A percentile compares a stretch with the other conserved stretches of the same genome.
phyloP scores from a whole-genome alignment of 2,329 filamentous ascomycete species.

The Botrytis byssoidea region DNA sequence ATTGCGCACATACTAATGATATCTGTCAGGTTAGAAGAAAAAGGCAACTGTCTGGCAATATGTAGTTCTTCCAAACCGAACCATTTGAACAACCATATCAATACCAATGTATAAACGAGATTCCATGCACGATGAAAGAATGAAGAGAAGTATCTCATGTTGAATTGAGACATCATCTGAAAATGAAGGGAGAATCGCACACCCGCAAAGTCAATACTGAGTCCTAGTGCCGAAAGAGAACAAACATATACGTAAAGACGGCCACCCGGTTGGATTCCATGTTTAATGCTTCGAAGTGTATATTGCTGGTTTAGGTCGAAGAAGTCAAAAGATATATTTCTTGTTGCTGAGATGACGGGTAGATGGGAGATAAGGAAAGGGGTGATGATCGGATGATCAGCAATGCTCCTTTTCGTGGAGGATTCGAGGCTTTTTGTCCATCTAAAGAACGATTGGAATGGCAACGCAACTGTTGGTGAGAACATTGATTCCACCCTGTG shows the following conservation, averaged over 20 bases:
- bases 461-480: slow-evolving; percentile 6
- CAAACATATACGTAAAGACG: not conserved
- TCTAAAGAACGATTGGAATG: not conserved
- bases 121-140: slow-evolving; percentile 1
- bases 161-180: slow-evolving; percentile 10
- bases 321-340: not conserved
- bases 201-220: slow-evolving; percentile 11
- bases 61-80: not conserved
- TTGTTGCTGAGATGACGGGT: not conserved
- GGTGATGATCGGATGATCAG: not conserved
- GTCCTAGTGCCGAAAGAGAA: slow-evolving; percentile 1
- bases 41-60: not conserved
- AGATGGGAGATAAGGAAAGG: not conserved
- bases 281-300: not conserved
- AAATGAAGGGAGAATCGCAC: not conserved
- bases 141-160: slow-evolving; percentile 1
- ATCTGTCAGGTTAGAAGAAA: not conserved
- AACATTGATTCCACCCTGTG: not conserved
- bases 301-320: not conserved
- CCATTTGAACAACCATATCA: not conserved
- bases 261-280: not conserved
- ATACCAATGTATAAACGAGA: not conserved
- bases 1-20: not conserved
- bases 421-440: not conserved
- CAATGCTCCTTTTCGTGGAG: not conserved